Evolutionary conservation across 345 rosid genomes (phyloP).

Genomic region (Populus alba): DNA sequence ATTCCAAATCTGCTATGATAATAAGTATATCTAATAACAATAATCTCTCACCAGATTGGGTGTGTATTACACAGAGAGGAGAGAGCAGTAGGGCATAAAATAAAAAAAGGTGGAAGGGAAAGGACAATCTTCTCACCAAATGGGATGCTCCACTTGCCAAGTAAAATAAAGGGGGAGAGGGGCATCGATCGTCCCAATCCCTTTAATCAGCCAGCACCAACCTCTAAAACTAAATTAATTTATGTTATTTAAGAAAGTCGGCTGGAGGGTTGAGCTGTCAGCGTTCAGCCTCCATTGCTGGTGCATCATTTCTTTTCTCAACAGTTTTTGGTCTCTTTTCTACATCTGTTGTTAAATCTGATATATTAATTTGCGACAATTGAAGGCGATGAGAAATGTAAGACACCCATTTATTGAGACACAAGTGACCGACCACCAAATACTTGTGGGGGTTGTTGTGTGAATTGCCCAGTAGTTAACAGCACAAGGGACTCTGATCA

Average conservation of each 20-base stretch:
- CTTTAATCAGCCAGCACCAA: slow-evolving; percentile 14
- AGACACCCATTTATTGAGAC: slow-evolving; percentile 10
- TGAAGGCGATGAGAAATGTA: background rate
- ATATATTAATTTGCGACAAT: background rate
- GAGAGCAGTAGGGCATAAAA: too few species aligned
- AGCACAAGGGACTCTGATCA: background rate
- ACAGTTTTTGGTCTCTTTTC: background rate
- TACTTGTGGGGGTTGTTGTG: background rate
- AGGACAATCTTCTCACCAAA: slow-evolving; percentile 14
- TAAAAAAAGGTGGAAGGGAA: background rate
- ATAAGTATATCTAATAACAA: too few species aligned
- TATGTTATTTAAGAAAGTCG: slow-evolving; percentile 30
- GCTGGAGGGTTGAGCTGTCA: slow-evolving; percentile 45
- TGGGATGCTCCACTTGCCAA: slow-evolving; percentile 18
- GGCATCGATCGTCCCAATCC: background rate
- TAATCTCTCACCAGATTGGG: too few species aligned
- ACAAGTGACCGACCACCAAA: slow-evolving; percentile 22
- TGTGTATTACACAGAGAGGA: too few species aligned
- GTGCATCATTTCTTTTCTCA: slow-evolving; percentile 5
- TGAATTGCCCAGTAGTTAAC: slow-evolving; percentile 8
- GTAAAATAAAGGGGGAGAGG: background rate
- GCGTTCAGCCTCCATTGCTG: slow-evolving; percentile 25
- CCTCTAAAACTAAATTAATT: background rate
- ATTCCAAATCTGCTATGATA: too few species aligned
- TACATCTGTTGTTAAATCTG: background rate